phyloP scores from a whole-genome alignment of 164 flowering plant species.

The Magnolia sinica region DNA sequence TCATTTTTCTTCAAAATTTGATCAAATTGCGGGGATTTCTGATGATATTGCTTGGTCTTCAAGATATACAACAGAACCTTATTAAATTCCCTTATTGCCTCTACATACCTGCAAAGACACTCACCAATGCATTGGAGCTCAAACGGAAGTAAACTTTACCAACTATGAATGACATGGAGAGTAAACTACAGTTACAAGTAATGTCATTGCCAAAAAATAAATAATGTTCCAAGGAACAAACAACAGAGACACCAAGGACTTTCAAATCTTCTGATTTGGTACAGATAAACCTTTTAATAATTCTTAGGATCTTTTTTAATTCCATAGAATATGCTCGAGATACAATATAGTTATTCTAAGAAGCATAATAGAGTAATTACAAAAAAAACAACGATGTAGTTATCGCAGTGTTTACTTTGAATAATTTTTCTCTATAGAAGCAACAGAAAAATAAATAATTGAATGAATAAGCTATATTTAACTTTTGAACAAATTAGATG shows the following conservation, averaged over 20 bases:
- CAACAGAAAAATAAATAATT: too few species aligned
- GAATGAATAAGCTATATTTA: too few species aligned
- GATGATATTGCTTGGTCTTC: slow-evolving; percentile 92
- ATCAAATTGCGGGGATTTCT: slow-evolving; percentile 95
- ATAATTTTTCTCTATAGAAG: too few species aligned
- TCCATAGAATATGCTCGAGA: too few species aligned
- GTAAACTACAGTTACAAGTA: not conserved
- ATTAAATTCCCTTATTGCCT: slow-evolving; percentile 86
- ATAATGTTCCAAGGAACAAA: not conserved
- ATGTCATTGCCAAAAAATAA: not conserved
- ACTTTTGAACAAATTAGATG: too few species aligned
- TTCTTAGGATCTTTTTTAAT: too few species aligned
- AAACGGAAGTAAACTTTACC: not conserved
- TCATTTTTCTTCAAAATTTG: slow-evolving; percentile 98
- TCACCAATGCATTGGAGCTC: not conserved
- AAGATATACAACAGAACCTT: slow-evolving; percentile 82
- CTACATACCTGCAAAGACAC: slow-evolving; percentile 60
- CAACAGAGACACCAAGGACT: not conserved
- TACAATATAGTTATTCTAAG: too few species aligned
- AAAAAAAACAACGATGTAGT: too few species aligned
- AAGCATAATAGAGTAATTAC: too few species aligned
- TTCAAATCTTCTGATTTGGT: too few species aligned
- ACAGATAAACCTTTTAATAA: too few species aligned
- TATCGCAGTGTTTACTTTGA: too few species aligned
- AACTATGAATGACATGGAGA: not conserved